These are phyloP conservation scores for Elaeis guineensis DNA, from an alignment of 176 grass and related monocot species.

Conservation along the genomic window DNA sequence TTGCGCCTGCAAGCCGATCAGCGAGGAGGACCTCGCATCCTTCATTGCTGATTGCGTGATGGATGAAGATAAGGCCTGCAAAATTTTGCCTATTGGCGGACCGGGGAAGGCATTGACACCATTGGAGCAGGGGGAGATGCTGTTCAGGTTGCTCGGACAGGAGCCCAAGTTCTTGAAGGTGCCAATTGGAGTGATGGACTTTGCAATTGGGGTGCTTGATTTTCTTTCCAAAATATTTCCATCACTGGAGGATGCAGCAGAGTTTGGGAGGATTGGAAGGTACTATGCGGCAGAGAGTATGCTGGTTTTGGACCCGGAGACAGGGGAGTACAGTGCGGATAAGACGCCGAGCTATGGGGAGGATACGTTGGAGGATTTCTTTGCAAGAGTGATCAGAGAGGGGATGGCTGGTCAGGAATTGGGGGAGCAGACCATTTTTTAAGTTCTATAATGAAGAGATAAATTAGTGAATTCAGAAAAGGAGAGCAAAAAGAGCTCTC, in stretches of 20 bases:
- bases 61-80: slow-evolving; percentile 55
- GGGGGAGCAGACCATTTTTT: slow-evolving; percentile 89
- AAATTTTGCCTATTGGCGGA: slow-evolving; percentile 72
- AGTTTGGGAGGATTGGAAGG: slow-evolving; percentile 86
- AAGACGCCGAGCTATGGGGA: slow-evolving; percentile 78
- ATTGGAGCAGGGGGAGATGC: slow-evolving; percentile 73
- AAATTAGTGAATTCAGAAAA: no score
- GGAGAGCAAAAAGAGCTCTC: no score
- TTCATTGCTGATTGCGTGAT: slow-evolving; percentile 76
- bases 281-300: slow-evolving; percentile 96
- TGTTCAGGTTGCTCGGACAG: slow-evolving; percentile 62
- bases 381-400: slow-evolving; percentile 50
- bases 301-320: slow-evolving; percentile 65
- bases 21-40: slow-evolving; percentile 78
- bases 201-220: slow-evolving; percentile 60
- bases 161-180: slow-evolving; percentile 93
- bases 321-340: slow-evolving; percentile 78
- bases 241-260: slow-evolving; percentile 63
- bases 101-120: slow-evolving; percentile 87
- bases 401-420: slow-evolving; percentile 92
- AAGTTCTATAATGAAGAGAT: neutral
- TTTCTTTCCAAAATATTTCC: slow-evolving; percentile 63
- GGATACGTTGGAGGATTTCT: slow-evolving; percentile 86
- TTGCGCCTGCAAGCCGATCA: slow-evolving; percentile 99
- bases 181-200: slow-evolving; percentile 86